Base-by-base conservation (phyloP, 768 basidiomycete species). In the Mycena latifolia region DNA sequence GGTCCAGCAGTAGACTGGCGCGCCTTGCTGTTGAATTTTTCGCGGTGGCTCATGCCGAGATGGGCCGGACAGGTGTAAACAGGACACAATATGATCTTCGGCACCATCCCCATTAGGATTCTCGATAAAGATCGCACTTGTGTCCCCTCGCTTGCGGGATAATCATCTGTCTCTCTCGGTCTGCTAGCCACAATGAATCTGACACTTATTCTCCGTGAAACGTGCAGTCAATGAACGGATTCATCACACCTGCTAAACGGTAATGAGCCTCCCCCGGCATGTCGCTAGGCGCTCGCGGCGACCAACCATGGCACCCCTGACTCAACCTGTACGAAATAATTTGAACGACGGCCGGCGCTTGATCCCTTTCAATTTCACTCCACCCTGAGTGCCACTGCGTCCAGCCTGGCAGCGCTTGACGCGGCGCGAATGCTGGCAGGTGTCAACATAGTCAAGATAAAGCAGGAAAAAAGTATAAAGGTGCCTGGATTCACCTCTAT, bases 11-110 rank as follows among this genome's bases (percentile, higher is more conserved):
- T 80, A 22, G 90, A 90, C 46, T 83, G 84, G 61, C 93, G 85
- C 2, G 92, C 93, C 73, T 88, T 91, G 11, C 88, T 83, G 73
- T 93, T 94, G 75, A 84, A 82, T 50, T 80, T 76, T 69, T 78
- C 75, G 59, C 78, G 79, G 61, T 66, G 65, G 60, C 55, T 67
- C 66, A 67, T 67, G 35, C 48, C 57, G 39, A 48, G 55, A 55
- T n/a, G n/a, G n/a, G n/a, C 47, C 45, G 24, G 48, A 31, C 5
- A 6, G 41, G 4, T 3, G n/a, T 7, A 45, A 45, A 22, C 43
- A n/a, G 20, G 20, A 5, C n/a, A 45, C 43, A 45, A 45, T n/a
- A n/a, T n/a, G 43, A 45, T 45, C 43, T 22, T 45, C n/a, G 37
- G 31, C 5, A 20, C 20, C 27, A 47, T 9, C 46, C 46, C 46